A percentile compares a stretch with the other conserved stretches of the same genome.
These are phyloP conservation scores for Zizania palustris DNA, from an alignment of 202 grass and related monocot genomes.

Conservation along the genomic window DNA sequence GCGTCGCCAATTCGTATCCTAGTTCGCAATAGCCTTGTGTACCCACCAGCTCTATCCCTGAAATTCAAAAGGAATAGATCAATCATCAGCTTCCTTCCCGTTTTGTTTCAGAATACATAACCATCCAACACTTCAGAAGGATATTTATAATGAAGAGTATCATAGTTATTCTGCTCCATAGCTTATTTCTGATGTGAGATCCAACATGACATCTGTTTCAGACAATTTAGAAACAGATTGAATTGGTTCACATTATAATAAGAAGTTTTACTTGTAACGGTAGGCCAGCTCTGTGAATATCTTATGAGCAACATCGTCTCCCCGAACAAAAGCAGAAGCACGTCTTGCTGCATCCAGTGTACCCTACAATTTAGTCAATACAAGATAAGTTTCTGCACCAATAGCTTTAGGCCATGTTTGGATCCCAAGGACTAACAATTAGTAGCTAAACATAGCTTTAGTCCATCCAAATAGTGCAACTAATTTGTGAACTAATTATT, in stretches of 20 bases:
- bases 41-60: constrained; percentile 80
- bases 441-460: too few relatives aligned
- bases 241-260: neutral
- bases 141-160: neutral
- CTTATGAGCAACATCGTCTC: constrained; percentile 96
- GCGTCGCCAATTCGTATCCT: constrained; percentile 88
- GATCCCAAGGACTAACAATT: too few relatives aligned
- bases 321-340: constrained; percentile 88
- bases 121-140: neutral
- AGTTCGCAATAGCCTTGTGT: constrained; percentile 80
- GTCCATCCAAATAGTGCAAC: too few relatives aligned
- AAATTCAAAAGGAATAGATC: neutral
- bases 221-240: neutral
- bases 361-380: constrained; percentile 57
- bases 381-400: constrained; percentile 4
- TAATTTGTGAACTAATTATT: too few relatives aligned
- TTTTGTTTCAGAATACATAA: constrained; percentile 2
- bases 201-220: neutral
- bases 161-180: neutral
- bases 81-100: neutral
- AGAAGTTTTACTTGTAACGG: constrained; percentile 71
- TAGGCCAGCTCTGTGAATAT: constrained; percentile 92
- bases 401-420: neutral
- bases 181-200: neutral
- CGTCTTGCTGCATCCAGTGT: constrained; percentile 67